A percentile compares a stretch with the other conserved stretches of the same genome.
These are phyloP conservation scores for Yamadazyma triangularis DNA, from an alignment of 1,139 yeast species.

Conservation along the genomic window DNA sequence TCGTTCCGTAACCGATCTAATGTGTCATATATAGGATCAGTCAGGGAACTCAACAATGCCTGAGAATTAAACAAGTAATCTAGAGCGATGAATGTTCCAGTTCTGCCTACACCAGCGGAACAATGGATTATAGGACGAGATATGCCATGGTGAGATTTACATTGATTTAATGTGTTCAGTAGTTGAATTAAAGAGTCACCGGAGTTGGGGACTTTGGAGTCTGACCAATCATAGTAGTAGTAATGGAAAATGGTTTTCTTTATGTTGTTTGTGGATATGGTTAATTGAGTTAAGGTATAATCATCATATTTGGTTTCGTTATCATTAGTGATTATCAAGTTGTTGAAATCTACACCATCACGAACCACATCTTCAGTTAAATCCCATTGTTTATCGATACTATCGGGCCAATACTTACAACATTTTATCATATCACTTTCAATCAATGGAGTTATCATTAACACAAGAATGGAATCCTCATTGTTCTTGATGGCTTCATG, in stretches of 20 bases:
- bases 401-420: constrained; percentile 66
- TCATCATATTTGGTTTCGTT: constrained; percentile 14
- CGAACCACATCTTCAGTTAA: constrained; percentile 12
- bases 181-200: constrained; percentile 32
- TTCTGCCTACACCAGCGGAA: constrained; percentile 82
- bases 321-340: constrained; percentile 17
- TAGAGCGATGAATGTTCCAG: constrained; percentile 72
- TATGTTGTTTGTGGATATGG: constrained; percentile 17
- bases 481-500: constrained; percentile 35
- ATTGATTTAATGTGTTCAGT: constrained; percentile 19
- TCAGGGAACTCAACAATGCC: constrained; percentile 7
- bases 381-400: constrained; percentile 15
- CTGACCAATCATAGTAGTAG: constrained; percentile 56
- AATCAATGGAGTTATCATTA: constrained; percentile 81
- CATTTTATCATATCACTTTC: constrained; percentile 67
- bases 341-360: constrained; percentile 24
- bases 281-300: constrained; percentile 25
- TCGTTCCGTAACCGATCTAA: constrained; percentile 47
- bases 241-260: constrained; percentile 46
- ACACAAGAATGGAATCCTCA: constrained; percentile 49
- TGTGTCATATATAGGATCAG: constrained; percentile 26
- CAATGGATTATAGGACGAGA: constrained; percentile 58
- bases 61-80: constrained; percentile 47
- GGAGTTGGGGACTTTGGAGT: constrained; percentile 46
- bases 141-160: constrained; percentile 8